A percentile compares a stretch with the other conserved stretches of the same genome.
Evolutionary conservation across 495 filamentous ascomycete genomes (phyloP).

Genomic region (Aspergillus nanangensis): DNA sequence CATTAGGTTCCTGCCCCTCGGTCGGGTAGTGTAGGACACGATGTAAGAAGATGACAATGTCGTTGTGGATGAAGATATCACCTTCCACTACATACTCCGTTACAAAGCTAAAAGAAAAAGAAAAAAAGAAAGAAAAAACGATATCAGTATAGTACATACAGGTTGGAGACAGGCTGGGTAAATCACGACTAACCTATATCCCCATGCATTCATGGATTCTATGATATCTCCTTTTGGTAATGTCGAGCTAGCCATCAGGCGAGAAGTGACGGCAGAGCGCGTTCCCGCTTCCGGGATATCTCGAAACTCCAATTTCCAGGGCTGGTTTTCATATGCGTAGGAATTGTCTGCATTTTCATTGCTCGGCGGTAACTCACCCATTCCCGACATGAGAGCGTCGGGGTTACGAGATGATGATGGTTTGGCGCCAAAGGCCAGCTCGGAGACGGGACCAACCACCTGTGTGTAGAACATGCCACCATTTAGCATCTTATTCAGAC

Average conservation of each 20-base stretch:
- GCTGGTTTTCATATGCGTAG: conserved; percentile 38
- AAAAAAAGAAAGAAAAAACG: neutral
- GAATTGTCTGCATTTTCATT: conserved; percentile 9
- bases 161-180: too few relatives aligned
- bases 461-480: conserved; percentile 49
- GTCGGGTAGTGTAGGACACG: conserved; percentile 38
- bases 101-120: conserved; percentile 31
- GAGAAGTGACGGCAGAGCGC: conserved; percentile 43
- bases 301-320: conserved; percentile 48
- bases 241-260: conserved; percentile 40
- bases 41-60: conserved; percentile 44
- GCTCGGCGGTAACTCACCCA: neutral
- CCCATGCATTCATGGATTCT: conserved; percentile 46
- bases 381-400: conserved; percentile 32
- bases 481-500: conserved; percentile 44
- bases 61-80: conserved; percentile 44
- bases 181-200: conserved; percentile 38
- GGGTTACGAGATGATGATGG: conserved; percentile 9
- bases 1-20: conserved; percentile 18
- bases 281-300: conserved; percentile 50
- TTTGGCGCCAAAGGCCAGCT: conserved; percentile 27
- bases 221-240: conserved; percentile 42
- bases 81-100: conserved; percentile 47
- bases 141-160: too few relatives aligned
- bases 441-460: conserved; percentile 37